A percentile compares a stretch with the other conserved stretches of the same genome.
These are phyloP conservation scores for Heimioporus sp. DNA, from an alignment of 768 basidiomycete genomes.

Conservation along the genomic window DNA sequence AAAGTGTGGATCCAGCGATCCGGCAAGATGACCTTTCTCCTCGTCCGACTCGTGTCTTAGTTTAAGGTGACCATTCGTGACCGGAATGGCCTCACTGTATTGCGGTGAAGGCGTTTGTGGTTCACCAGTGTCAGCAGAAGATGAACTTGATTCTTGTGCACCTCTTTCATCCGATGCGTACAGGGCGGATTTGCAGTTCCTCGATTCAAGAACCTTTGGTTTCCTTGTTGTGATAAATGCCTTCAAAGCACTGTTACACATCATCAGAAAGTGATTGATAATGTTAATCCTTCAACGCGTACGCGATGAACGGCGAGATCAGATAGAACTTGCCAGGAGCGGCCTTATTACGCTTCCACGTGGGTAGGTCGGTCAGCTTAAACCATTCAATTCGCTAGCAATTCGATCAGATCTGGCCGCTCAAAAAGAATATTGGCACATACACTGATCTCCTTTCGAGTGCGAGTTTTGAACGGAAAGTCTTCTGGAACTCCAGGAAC, in stretches of 20 bases:
- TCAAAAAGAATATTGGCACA: slow-evolving; percentile 23
- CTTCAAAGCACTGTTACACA: slow-evolving; percentile 41
- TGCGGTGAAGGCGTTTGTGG: slow-evolving; percentile 65
- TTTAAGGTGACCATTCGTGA: slow-evolving; percentile 11
- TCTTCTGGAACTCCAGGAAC: slow-evolving; percentile 87
- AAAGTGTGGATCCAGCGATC: slow-evolving; percentile 64
- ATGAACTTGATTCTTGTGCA: slow-evolving; percentile 65
- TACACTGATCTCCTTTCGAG: slow-evolving; percentile 98
- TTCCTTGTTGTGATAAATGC: slow-evolving; percentile 65
- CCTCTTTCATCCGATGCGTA: slow-evolving; percentile 30
- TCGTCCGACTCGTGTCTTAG: slow-evolving; percentile 35
- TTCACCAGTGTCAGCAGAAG: slow-evolving; percentile 57
- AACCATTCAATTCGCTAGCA: slow-evolving; percentile 96
- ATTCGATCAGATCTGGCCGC: slow-evolving; percentile 8
- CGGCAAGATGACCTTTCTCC: slow-evolving; percentile 23
- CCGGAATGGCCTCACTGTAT: slow-evolving; percentile 41
- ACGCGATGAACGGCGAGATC: slow-evolving; percentile 92
- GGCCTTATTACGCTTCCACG: slow-evolving; percentile 80
- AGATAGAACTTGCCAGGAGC: slow-evolving; percentile 85
- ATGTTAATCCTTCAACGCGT: slow-evolving; percentile 24
- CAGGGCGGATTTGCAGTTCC: slow-evolving; percentile 35
- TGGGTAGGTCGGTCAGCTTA: slow-evolving; percentile 81
- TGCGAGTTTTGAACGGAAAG: slow-evolving; percentile 88
- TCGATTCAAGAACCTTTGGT: slow-evolving; percentile 41
- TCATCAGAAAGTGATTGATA: slow-evolving; percentile 2